Evolutionary conservation across 345 rosid genomes (phyloP).

Genomic region (Eucalyptus viminalis): DNA sequence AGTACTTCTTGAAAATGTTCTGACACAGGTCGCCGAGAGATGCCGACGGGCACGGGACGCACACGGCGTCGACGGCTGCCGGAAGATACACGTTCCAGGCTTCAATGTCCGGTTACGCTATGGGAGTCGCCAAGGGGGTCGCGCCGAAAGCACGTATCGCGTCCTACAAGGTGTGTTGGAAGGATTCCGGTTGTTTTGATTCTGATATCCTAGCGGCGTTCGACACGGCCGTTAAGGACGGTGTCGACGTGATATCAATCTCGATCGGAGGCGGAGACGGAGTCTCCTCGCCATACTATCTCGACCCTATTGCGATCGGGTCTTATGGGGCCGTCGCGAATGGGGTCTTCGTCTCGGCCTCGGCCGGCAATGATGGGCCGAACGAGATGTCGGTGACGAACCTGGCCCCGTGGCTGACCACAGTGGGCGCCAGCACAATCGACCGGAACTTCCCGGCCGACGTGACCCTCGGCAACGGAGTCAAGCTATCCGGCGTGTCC

Average conservation of each 20-base stretch:
- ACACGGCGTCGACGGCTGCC: slow-evolving; percentile 74
- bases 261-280: slow-evolving; percentile 80
- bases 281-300: slow-evolving; percentile 56
- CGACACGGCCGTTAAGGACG: slow-evolving; percentile 49
- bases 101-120: slow-evolving; percentile 71
- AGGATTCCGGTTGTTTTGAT: slow-evolving; percentile 66
- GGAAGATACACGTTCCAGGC: slow-evolving; percentile 56
- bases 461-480: slow-evolving; percentile 45
- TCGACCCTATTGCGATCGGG: slow-evolving; percentile 80
- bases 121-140: slow-evolving; percentile 75
- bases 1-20: not conserved
- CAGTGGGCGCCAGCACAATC: slow-evolving; percentile 70
- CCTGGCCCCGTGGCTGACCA: slow-evolving; percentile 62
- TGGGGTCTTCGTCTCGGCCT: slow-evolving; percentile 42
- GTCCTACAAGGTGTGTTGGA: slow-evolving; percentile 81
- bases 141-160: slow-evolving; percentile 80
- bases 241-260: slow-evolving; percentile 68
- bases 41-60: slow-evolving; percentile 85
- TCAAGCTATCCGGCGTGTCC: slow-evolving; percentile 51
- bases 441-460: slow-evolving; percentile 73
- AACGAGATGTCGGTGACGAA: slow-evolving; percentile 69
- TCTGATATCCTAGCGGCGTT: slow-evolving; percentile 77
- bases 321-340: slow-evolving; percentile 45
- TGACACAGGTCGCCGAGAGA: slow-evolving; percentile 52
- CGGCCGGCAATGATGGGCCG: slow-evolving; percentile 74